Base-by-base conservation (phyloP, 2,329 filamentous ascomycete genomes). In the Colletotrichum sp. region DNA sequence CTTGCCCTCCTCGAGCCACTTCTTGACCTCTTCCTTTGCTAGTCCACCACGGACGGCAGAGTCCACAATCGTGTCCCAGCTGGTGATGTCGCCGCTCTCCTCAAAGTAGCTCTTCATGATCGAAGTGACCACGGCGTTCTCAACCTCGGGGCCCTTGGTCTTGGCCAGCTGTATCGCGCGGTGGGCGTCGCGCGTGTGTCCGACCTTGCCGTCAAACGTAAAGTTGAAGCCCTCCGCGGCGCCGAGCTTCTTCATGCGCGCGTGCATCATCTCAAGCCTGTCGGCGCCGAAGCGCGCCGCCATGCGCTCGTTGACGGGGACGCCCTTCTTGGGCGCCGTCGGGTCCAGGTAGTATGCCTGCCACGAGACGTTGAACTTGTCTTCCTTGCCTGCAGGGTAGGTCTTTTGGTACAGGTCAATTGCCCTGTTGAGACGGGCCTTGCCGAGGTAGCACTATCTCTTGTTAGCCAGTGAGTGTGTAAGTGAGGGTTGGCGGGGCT, bases 311-410 rank as follows among this genome's bases (percentile, higher is more conserved):
- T 76, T 79, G 56, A 89, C 82, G 21, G 89, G 87, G 5, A 89
- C 80, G 7, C 88, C 86, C 52, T 79, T 78, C 26, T 81, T 83
- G 6, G 87, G 84, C 0, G 93, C 89, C 1, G 90, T 87, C 0
- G 94, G 94, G 80, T 96, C 92, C 68, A 98, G 90, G 83, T 96
- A 96, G 86, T 94, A 98, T 3, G 95, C 94, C 76, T 90, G 89
- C 94, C 95, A 98, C 76, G 89, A 90, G 16, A 94, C 91, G 62
- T 88, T 89, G 85, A 97, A 96, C 24, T 89, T 94, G 84, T 96
- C 94, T 52, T 88, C 83, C 58, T 83, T 81, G 12, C 87, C 90
- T 65, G 87, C 85, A 0, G 93, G 92, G 78, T 95, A 87, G 52
- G 88, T 86, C 79, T 90, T 87, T 80, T 91, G 90, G 86, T 94